A percentile compares a stretch with the other conserved stretches of the same genome.
Evolutionary conservation across 768 basidiomycete genomes (phyloP).

Genomic region (Macrolepiota dolichaula): DNA sequence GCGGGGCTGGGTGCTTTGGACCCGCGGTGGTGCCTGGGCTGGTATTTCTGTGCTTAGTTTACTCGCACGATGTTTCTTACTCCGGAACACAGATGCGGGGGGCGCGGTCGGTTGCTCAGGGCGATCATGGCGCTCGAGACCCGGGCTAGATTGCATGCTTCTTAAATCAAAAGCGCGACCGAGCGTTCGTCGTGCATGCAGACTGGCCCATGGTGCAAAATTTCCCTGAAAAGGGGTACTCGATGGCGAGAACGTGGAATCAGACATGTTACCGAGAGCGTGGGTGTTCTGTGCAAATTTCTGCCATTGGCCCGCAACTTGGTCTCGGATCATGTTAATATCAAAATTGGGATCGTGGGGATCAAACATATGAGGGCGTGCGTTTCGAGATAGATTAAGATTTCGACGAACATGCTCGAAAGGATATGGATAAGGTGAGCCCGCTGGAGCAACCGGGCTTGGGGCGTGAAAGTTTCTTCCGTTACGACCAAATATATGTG

Average conservation of each 20-base stretch:
- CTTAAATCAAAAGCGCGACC: constrained; percentile 43
- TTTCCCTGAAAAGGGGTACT: constrained; percentile 67
- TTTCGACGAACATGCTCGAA: constrained; percentile 69
- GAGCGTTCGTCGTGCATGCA: constrained; percentile 52
- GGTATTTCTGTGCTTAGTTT: constrained; percentile 23
- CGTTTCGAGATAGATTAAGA: constrained; percentile 28
- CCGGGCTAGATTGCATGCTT: constrained; percentile 71
- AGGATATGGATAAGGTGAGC: constrained; percentile 80
- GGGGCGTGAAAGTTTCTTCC: constrained; percentile 37
- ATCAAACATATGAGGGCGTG: constrained; percentile 26
- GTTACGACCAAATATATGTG: constrained; percentile 33
- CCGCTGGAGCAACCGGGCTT: constrained; percentile 54
- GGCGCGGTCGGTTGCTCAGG: constrained; percentile 63
- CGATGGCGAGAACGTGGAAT: constrained; percentile 76
- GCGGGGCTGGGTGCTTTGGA: constrained; percentile 79
- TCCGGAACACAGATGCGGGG: constrained; percentile 41
- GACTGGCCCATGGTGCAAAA: constrained; percentile 73
- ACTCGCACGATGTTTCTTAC: constrained; percentile 27
- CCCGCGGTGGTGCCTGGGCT: constrained; percentile 56
- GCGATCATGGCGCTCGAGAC: constrained; percentile 19
- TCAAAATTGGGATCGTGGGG: constrained; percentile 30
- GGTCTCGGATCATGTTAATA: constrained; percentile 55
- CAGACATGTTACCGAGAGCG: constrained; percentile 50
- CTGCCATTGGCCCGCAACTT: constrained; percentile 74
- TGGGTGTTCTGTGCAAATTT: constrained; percentile 72